Percentiles rank a stretch among this genome's conserved stretches.
phyloP scores from a whole-genome alignment of 495 filamentous ascomycete species.

The Aspergillus nidulans region DNA sequence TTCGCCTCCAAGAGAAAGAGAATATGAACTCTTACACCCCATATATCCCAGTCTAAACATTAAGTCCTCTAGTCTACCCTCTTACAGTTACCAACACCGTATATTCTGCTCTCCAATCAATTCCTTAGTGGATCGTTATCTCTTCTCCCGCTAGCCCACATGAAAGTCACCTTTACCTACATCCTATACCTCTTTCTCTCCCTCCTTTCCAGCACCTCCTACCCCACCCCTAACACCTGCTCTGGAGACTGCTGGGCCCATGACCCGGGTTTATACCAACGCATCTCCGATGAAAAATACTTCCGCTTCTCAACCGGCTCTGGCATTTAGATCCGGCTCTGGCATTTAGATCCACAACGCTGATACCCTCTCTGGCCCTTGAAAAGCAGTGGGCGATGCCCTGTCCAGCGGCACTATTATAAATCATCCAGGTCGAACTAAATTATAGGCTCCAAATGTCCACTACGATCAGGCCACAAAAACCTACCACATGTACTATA shows the following conservation, averaged over 20 bases:
- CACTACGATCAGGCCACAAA: not conserved
- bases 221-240: constrained; percentile 1
- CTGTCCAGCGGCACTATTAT: not conserved
- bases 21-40: no score
- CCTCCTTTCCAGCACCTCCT: not conserved
- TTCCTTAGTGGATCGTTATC: not conserved
- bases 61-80: no score
- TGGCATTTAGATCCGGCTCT: constrained; percentile 4
- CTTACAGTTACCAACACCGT: no score
- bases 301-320: constrained; percentile 9
- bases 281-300: constrained; percentile 3
- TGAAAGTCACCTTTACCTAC: not conserved
- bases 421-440: not conserved
- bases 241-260: constrained; percentile 8
- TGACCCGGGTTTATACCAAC: constrained; percentile 6
- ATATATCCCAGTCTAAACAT: no score
- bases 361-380: not conserved
- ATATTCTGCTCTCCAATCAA: no score
- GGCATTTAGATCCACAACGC: constrained; percentile 3
- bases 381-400: not conserved
- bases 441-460: constrained; percentile 1
- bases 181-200: not conserved
- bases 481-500: constrained; percentile 1
- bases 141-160: not conserved
- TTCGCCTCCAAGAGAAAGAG: no score